Conservation (phyloP, 345 rosid genomes). For the Camelina laxa region DNA sequence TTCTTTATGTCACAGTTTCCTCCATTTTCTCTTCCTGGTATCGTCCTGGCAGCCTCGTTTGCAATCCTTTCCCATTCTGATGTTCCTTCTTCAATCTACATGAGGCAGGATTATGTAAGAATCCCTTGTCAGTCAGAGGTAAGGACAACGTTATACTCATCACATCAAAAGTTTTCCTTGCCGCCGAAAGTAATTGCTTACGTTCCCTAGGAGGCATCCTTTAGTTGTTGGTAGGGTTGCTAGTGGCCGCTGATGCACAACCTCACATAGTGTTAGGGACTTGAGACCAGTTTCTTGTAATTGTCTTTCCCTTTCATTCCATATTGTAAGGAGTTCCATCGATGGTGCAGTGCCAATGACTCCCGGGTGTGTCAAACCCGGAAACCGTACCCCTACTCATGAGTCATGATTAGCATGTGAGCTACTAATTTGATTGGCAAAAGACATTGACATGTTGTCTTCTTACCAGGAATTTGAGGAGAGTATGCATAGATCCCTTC, state of each 20-base stretch:
- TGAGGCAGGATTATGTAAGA: slow-evolving; percentile 14
- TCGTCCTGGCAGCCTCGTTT: slow-evolving; percentile 78
- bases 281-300: slow-evolving; percentile 64
- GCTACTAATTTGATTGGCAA: neutral
- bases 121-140: neutral
- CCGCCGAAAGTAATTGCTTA: slow-evolving; percentile 25
- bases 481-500: slow-evolving; percentile 95
- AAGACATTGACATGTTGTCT: neutral
- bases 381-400: slow-evolving; percentile 76
- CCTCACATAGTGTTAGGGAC: slow-evolving; percentile 66
- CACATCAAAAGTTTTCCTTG: neutral
- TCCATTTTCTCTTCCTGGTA: slow-evolving; percentile 94
- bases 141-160: neutral
- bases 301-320: slow-evolving; percentile 83
- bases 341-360: slow-evolving; percentile 90
- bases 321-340: slow-evolving; percentile 68
- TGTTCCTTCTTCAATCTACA: slow-evolving; percentile 66
- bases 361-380: slow-evolving; percentile 89
- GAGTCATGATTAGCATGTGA: slow-evolving; percentile 1
- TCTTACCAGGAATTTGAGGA: slow-evolving; percentile 83
- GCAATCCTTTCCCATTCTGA: slow-evolving; percentile 82
- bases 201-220: slow-evolving; percentile 84
- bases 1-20: slow-evolving; percentile 96
- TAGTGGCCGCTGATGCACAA: slow-evolving; percentile 79
- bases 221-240: slow-evolving; percentile 72